These are phyloP conservation scores for Phytopythium cucurbitacearum DNA, from an alignment of 352 stramenopile species.

Conservation along the genomic window DNA sequence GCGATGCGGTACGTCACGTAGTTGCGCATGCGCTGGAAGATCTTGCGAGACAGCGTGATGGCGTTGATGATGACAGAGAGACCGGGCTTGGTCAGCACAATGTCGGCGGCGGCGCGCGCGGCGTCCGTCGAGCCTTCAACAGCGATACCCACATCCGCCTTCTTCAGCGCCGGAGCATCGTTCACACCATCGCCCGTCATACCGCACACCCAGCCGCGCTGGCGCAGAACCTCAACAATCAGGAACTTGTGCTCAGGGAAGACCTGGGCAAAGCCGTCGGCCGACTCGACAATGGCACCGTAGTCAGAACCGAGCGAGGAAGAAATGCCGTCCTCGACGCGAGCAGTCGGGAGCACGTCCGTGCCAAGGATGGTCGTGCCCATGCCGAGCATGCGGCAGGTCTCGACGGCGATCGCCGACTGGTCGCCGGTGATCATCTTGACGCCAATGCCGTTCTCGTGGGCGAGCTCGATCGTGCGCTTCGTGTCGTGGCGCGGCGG, in stretches of 20 bases:
- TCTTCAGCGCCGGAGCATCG: conserved; percentile 65
- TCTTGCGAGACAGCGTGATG: conserved; percentile 88
- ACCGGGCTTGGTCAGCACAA: conserved; percentile 92
- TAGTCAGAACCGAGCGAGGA: conserved; percentile 46
- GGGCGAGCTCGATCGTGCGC: conserved; percentile 88
- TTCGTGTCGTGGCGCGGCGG: conserved; percentile 94
- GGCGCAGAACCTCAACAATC: conserved; percentile 83
- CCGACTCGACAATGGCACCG: conserved; percentile 86
- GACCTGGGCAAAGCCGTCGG: conserved; percentile 93
- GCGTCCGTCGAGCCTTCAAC: conserved; percentile 86
- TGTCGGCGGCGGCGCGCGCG: conserved; percentile 88
- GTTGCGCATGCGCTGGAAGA: conserved; percentile 93
- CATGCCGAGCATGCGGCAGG: conserved; percentile 89
- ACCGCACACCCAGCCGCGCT: conserved; percentile 68
- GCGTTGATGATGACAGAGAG: conserved; percentile 90
- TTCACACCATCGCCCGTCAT: conserved; percentile 80
- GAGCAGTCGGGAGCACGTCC: conserved; percentile 55
- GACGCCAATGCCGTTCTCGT: conserved; percentile 91
- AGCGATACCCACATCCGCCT: conserved; percentile 71
- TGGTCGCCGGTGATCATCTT: conserved; percentile 98
- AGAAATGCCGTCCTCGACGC: conserved; percentile 62
- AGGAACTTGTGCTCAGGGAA: conserved; percentile 92
- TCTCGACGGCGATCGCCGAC: conserved; percentile 91
- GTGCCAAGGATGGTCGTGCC: conserved; percentile 84
- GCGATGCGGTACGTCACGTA: conserved; percentile 94